Percentiles rank a stretch among this genome's conserved stretches.
phyloP scores from a whole-genome alignment of 305 asterid species.

The Solanum hybrid region DNA sequence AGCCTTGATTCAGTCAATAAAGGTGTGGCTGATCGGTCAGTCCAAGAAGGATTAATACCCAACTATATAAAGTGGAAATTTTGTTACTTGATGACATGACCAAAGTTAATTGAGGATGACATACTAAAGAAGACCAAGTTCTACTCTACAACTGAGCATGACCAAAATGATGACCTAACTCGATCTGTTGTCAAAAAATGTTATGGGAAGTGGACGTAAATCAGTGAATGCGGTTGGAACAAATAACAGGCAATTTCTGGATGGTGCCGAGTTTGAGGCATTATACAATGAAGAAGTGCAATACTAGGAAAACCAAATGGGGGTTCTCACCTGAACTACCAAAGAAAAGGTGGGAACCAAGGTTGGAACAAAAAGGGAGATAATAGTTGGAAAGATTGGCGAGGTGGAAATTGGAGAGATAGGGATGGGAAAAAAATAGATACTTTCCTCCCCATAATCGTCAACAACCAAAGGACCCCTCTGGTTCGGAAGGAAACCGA shows the following conservation, averaged over 20 bases:
- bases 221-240: background rate
- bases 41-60: background rate
- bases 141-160: background rate
- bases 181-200: background rate
- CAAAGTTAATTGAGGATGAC: background rate
- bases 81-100: background rate
- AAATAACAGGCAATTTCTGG: background rate
- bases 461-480: background rate
- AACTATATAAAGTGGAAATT: background rate
- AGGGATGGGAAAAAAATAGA: background rate
- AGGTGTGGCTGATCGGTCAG: background rate
- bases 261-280: background rate
- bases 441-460: background rate
- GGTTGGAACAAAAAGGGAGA: background rate
- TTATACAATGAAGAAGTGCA: background rate
- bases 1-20: background rate
- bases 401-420: background rate
- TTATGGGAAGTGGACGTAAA: background rate
- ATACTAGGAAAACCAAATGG: background rate
- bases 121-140: background rate
- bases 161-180: background rate
- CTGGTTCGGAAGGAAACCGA: background rate
- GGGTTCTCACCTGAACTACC: background rate
- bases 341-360: no score
- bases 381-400: background rate